Evolutionary conservation across 2,329 filamentous ascomycete species (phyloP).

Genomic region (Chlorencoelia australis): DNA sequence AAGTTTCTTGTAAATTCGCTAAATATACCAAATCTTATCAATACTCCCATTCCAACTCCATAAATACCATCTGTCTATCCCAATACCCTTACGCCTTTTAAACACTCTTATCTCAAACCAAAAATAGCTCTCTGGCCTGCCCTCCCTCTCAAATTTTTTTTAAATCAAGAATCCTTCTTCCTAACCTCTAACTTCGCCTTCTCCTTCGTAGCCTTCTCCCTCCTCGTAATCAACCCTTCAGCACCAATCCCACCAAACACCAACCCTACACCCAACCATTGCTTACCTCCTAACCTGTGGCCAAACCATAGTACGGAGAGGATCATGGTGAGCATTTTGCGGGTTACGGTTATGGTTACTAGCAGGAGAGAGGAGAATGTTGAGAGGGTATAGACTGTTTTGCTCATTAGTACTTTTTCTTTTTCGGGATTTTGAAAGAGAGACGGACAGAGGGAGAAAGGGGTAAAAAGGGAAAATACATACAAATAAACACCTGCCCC

Average conservation of each 20-base stretch:
- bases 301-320: constrained; percentile 92
- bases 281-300: constrained; percentile 74
- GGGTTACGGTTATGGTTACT: constrained; percentile 91
- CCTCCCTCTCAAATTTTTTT: too few relatives aligned
- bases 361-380: constrained; percentile 86
- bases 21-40: too few relatives aligned
- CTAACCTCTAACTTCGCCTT: constrained; percentile 11
- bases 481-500: constrained; percentile 92
- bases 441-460: neutral
- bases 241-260: constrained; percentile 95
- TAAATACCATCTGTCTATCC: constrained; percentile 1
- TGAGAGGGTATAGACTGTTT: constrained; percentile 70
- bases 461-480: constrained; percentile 24
- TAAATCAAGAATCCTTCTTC: constrained; percentile 20
- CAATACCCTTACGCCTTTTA: neutral
- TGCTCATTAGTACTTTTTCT: constrained; percentile 1
- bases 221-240: constrained; percentile 70
- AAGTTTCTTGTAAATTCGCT: too few relatives aligned
- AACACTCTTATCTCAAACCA: constrained; percentile 1
- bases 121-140: neutral
- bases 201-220: constrained; percentile 77
- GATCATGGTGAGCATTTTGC: constrained; percentile 99
- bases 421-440: neutral
- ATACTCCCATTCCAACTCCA: neutral
- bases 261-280: constrained; percentile 84